Percentiles rank a stretch among this genome's conserved stretches.
phyloP scores from a whole-genome alignment of 1,284 basidiomycete species.

The Trichosporon faecale region DNA sequence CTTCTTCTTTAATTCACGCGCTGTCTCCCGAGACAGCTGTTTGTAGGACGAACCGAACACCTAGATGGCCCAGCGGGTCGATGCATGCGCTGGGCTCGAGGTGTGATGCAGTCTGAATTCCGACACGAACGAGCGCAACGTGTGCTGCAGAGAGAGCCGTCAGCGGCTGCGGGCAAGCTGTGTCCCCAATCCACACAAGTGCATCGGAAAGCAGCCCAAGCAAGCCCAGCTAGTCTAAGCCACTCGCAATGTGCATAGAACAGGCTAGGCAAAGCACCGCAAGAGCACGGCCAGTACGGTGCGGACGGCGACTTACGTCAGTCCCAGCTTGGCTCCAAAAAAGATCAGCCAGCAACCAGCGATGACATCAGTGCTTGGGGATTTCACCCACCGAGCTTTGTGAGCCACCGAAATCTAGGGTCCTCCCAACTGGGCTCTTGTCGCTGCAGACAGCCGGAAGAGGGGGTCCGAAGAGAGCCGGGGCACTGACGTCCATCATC shows the following conservation, averaged over 20 bases:
- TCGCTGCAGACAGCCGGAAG: too few species aligned
- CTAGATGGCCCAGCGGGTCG: neutral
- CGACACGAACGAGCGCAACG: neutral
- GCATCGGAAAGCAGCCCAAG: neutral
- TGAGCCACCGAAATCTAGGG: neutral
- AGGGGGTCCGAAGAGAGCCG: too few species aligned
- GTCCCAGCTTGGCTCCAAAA: neutral
- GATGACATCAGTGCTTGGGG: neutral
- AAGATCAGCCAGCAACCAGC: neutral
- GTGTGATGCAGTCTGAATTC: neutral
- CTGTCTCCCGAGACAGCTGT: neutral
- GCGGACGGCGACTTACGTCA: neutral
- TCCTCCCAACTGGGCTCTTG: neutral
- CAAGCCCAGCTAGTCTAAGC: too few species aligned
- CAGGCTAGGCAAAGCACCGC: neutral
- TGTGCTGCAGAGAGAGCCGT: neutral
- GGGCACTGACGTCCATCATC: neutral
- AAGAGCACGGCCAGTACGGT: too few species aligned
- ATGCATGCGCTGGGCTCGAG: neutral
- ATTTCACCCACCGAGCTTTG: neutral
- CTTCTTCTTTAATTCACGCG: neutral
- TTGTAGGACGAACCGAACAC: constrained; percentile 1
- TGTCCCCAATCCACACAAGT: too few species aligned
- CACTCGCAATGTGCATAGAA: neutral
- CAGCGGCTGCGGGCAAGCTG: neutral